These are phyloP conservation scores for Scalesia atractyloides DNA, from an alignment of 129 eudicot genomes.

Conservation along the genomic window DNA sequence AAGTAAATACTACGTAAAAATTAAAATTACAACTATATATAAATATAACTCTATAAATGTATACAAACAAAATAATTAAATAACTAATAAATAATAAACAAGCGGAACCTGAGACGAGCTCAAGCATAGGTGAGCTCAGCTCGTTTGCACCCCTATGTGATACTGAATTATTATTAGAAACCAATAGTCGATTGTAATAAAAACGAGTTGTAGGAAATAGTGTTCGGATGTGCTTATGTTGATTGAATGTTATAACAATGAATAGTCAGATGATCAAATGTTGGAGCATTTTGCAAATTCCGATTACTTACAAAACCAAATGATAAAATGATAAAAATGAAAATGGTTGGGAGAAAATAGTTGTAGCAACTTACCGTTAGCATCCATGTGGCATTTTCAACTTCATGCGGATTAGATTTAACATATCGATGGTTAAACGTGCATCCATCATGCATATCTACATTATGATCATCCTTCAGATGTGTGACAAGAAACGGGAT, in stretches of 20 bases:
- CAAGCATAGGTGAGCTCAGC: too few species aligned
- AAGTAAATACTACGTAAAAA: too few species aligned
- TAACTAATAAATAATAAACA: too few species aligned
- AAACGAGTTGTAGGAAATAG: neutral
- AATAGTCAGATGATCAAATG: too few species aligned
- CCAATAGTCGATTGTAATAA: neutral
- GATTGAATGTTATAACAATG: neutral
- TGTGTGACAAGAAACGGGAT: slow-evolving; percentile 70
- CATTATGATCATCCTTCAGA: slow-evolving; percentile 80
- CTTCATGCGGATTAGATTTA: slow-evolving; percentile 83
- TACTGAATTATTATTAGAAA: neutral
- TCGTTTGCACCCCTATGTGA: neutral
- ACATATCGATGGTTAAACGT: slow-evolving; percentile 88
- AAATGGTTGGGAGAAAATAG: neutral
- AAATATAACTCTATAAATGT: too few species aligned
- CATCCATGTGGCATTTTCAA: slow-evolving; percentile 93
- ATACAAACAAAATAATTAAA: too few species aligned
- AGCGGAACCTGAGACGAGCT: too few species aligned
- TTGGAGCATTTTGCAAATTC: too few species aligned
- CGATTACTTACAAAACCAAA: too few species aligned
- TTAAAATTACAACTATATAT: too few species aligned
- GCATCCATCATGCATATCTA: slow-evolving; percentile 90
- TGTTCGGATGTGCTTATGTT: neutral
- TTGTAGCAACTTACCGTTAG: slow-evolving; percentile 69
- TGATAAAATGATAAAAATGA: too few species aligned